Evolutionary conservation across 2,329 filamentous ascomycete species (phyloP), one percentile per base, ranked within the genome.

Genomic region (Endocalyx cinctus): DNA sequence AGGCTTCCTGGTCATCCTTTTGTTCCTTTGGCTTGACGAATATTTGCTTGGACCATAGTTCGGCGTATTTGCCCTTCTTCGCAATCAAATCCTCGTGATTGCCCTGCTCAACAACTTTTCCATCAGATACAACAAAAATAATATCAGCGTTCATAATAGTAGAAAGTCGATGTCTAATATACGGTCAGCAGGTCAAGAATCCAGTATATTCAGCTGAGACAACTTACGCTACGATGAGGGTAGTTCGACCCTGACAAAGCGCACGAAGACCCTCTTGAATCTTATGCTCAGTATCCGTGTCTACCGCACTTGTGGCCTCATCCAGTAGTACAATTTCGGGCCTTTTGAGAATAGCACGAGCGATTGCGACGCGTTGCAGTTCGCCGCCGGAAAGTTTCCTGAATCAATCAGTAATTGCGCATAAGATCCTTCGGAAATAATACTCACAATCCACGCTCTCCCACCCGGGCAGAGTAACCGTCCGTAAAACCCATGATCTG

Each of bases 251-350:
- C 38, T 72, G 62, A 41, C 76, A 79, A 6, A 82, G 63, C 31
- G 64, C 65, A 37, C 63, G 63, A 33, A 84, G 69, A 0, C 79
- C 79, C 19, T 72, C 64, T 46, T 83, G 79, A 28, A 83, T 83
- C 44, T 77, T 74, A 35, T 77, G 74, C 54, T 84, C 79, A 2
- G 78, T 83, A 20, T 80, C 75, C 0, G 80, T 81, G 40, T 87
- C 79, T 37, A 90, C 79, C 6, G 84, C 80, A 23, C 82, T 87
- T 4, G 87, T 88, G 2, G 85, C 81, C 57, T 89, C 85, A 44
- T 90, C 85, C 1, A 90, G 70, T 25, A 90, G 70, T 8, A 90
- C 77, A 39, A 89, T 79, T 35, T 85, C 79, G 0, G 85, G 84
- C 38, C 75, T 72, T 57, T 86, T 85, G 43, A 89, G 64, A 29